Base-by-base conservation (phyloP, 192 early-diverging fungal species). In the Backusella mclennaniae region DNA sequence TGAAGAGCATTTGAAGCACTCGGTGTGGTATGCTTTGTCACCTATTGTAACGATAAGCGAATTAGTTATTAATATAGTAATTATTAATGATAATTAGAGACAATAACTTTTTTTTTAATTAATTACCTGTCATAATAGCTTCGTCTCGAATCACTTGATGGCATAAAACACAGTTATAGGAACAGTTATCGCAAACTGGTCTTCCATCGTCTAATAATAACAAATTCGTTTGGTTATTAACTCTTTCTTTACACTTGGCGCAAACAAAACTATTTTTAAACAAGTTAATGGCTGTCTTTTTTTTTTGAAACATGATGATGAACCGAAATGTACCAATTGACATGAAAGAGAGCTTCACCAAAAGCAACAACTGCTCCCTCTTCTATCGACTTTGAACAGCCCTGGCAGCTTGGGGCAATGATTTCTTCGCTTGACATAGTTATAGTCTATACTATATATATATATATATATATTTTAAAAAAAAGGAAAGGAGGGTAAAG, bases 321-420 rank as follows among this genome's bases (percentile, higher is more conserved):
- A 12, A 53, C 35, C 23, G 19, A 12, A 23, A 67, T 85, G 83
- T 92, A 92, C 93, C 93, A 94, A 72, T 92, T 85, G 77, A 93
- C 89, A 84, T 94, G 93, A 90, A 92, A 94, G 4, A 94, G 85
- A 31, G 91, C 89, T 63, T 94, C 93, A n/a, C 91, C 93, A 86
- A 94, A 94, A 53, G 91, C 89, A 73, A 94, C 89, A 19, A 92
- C 93, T 73, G 89, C 90, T 53, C 92, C 92, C 63, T 92, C 93
- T 77, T 93, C 90, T 75, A 94, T 93, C 33, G 85, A 75, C 35
- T 81, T 81, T 41, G 85, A 78, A 75, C 93, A 94, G 14, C 92
- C 93, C 82, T 88, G 87, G 76, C 93, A 94, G 21, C 67, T 76
- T 39, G 88, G 84, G 52, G 81, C 83, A n/a, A 67, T 66, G 19